Conservation (phyloP, 2,329 filamentous ascomycete species). For the Trichoderma afroharzianum region DNA sequence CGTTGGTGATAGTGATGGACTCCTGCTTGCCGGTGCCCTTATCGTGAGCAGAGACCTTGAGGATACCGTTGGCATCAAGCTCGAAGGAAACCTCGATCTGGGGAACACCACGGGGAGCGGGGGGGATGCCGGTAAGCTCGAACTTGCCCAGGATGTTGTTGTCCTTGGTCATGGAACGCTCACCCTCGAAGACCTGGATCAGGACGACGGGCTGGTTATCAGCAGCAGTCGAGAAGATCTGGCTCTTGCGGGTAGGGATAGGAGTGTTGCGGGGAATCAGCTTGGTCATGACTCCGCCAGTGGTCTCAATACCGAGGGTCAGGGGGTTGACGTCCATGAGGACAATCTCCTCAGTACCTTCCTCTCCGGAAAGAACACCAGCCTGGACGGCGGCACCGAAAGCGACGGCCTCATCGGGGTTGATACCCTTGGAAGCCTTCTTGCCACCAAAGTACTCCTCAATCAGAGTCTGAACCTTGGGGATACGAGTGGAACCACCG, state of each 20-base stretch:
- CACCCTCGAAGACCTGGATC: conserved; percentile 94
- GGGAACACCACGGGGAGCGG: conserved; percentile 91
- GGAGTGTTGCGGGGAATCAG: conserved; percentile 91
- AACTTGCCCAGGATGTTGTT: conserved; percentile 98
- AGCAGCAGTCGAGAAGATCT: conserved; percentile 95
- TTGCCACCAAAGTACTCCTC: conserved; percentile 95
- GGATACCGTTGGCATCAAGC: conserved; percentile 96
- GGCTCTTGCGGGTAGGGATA: conserved; percentile 93
- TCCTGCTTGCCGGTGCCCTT: conserved; percentile 98
- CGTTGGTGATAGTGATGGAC: conserved; percentile 98
- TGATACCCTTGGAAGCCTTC: conserved; percentile 98
- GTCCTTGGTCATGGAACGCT: conserved; percentile 90
- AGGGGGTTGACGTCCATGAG: conserved; percentile 98
- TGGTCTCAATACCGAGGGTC: conserved; percentile 95
- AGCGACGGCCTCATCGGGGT: conserved; percentile 98
- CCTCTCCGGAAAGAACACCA: conserved; percentile 88
- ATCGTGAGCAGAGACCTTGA: conserved; percentile 92
- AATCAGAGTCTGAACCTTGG: conserved; percentile 91
- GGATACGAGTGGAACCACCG: conserved; percentile 98
- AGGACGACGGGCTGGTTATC: conserved; percentile 95
- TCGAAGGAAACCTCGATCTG: conserved; percentile 99
- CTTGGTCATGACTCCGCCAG: conserved; percentile 96
- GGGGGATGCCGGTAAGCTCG: conserved; percentile 92
- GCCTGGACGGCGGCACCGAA: conserved; percentile 97
- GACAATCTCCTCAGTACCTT: conserved; percentile 73